Percentiles rank a stretch among this genome's conserved stretches.
Evolutionary conservation across 2,329 filamentous ascomycete species (phyloP).

Genomic region (Ramularia collo-cygni): DNA sequence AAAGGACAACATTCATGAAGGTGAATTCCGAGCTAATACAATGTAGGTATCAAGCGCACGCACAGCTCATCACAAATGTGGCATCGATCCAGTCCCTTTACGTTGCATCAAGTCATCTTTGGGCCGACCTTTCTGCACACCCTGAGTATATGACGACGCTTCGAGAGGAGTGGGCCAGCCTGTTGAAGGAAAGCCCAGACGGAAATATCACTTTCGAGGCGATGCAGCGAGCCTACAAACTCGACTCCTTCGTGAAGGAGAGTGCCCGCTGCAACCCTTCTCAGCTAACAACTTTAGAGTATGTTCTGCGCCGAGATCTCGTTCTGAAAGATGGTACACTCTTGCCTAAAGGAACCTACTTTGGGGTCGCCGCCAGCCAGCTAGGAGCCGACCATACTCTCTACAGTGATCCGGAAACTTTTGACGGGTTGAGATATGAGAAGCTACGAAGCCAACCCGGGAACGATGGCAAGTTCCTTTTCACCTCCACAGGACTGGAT

Average conservation of each 20-base stretch:
- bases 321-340: not conserved
- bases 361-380: not conserved
- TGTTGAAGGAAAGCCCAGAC: not conserved
- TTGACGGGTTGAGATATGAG: not conserved
- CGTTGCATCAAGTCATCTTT: not conserved
- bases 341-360: not conserved
- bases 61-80: constrained; percentile 3
- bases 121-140: constrained; percentile 1
- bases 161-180: not conserved
- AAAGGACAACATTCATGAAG: too few relatives aligned
- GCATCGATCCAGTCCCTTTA: constrained; percentile 2
- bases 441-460: not conserved
- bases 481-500: not conserved
- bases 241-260: constrained; percentile 4
- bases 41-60: constrained; percentile 4
- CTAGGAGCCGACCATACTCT: not conserved
- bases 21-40: too few relatives aligned
- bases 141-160: not conserved
- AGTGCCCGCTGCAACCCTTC: constrained; percentile 1
- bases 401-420: not conserved
- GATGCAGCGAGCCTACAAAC: not conserved
- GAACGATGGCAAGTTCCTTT: not conserved
- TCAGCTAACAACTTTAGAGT: constrained; percentile 2
- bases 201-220: not conserved
- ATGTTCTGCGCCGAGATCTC: not conserved